Conservation (phyloP, 2,329 filamentous ascomycete species). For the Diaporthe citriasiana region DNA sequence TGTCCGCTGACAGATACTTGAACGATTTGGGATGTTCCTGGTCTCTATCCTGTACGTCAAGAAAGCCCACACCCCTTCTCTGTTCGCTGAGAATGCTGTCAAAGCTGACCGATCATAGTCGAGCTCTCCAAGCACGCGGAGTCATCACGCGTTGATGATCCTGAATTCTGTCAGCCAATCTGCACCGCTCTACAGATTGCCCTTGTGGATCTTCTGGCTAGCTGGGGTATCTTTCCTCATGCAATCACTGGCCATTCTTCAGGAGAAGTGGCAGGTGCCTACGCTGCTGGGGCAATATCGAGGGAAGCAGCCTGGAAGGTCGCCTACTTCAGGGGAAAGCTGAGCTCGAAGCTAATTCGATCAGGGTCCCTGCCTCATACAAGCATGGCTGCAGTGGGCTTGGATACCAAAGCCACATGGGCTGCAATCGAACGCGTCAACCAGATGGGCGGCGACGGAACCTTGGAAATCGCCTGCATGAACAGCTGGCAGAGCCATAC, state of each 20-base stretch:
- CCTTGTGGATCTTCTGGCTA: constrained; percentile 49
- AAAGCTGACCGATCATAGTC: constrained; percentile 6
- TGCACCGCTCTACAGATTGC: constrained; percentile 51
- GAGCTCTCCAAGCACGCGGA: constrained; percentile 34
- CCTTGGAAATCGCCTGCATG: constrained; percentile 43
- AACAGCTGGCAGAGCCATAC: constrained; percentile 48
- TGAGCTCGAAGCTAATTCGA: constrained; percentile 44
- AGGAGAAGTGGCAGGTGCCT: constrained; percentile 54
- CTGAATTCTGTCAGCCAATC: constrained; percentile 48
- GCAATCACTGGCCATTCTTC: constrained; percentile 53
- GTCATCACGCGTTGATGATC: constrained; percentile 35
- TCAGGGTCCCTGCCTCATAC: constrained; percentile 42
- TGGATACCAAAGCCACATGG: constrained; percentile 44
- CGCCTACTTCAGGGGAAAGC: constrained; percentile 47
- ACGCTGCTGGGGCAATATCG: constrained; percentile 47
- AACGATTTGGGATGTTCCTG: constrained; percentile 39
- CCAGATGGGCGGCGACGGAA: constrained; percentile 38
- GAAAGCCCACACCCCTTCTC: neutral
- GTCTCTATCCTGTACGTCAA: constrained; percentile 35
- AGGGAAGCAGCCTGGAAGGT: constrained; percentile 43
- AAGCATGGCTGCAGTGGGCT: constrained; percentile 49
- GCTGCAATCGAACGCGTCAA: constrained; percentile 42
- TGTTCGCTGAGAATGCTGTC: neutral
- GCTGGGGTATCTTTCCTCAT: constrained; percentile 46
- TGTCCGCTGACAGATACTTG: constrained; percentile 37